Evolutionary conservation across 2,329 filamentous ascomycete genomes (phyloP), one percentile per base, ranked within the genome.

Genomic region (Colletotrichum theobromicola): DNA sequence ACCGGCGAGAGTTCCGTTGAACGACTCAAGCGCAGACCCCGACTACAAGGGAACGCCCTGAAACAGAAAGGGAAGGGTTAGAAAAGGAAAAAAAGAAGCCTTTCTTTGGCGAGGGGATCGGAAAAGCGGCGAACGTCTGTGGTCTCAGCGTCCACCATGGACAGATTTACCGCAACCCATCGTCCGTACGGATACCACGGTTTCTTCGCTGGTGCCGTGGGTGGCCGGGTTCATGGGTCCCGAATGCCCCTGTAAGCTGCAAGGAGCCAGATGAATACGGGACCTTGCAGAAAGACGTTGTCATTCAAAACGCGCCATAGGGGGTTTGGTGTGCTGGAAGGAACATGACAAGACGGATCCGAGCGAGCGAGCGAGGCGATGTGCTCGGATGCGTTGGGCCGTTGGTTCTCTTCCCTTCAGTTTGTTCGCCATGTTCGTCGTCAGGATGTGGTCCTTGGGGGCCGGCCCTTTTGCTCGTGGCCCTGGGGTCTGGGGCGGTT

Each of bases 371-470:
- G 46, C 28, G 21, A 57, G 68, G 57, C 72, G 37, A 63, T 28
- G 68, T 69, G 63, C 68, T 75, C 66, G 68, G 72, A 75, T 50
- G 69, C 46, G 57, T 63, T 34, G 21, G 24, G 62, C 55, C 30
- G 26, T 50, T 61, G 30, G 28, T 37, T 24, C 58, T 46, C 28
- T 63, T 61, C 30, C 24, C 60, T 26, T 24, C n/a, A 16, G 32
- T 42, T 34, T 28, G 50, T 21, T 42, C 53, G 18, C 5, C 42
- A 50, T 13, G 24, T 30, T 50, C 7, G 28, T 26, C 24, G 26
- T 28, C 18, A 26, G 10, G 21, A 34, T 30, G n/a, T 50, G 42
- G 42, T 24, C 21, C 15, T 24, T 50, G 63, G 24, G 28, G 24
- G 24, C 21, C 12, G 24, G 24, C 21, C 12, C 34, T 60, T 21